Conservation (phyloP, 495 filamentous ascomycete species). For the Hypoxylon crocopeplum region DNA sequence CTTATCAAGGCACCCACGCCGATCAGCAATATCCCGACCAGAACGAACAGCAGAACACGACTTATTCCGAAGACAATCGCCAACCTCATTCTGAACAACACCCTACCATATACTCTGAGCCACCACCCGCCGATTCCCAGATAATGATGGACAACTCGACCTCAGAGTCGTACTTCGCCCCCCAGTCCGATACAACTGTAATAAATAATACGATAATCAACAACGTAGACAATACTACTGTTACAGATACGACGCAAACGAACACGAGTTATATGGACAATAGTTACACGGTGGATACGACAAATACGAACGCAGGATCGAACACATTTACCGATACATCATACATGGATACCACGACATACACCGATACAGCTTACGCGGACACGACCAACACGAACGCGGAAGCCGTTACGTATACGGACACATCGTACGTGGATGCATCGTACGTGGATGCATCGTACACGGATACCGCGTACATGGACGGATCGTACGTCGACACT, state of each 20-base stretch:
- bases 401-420: background rate
- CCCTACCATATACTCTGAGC: conserved; percentile 4
- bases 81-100: conserved; percentile 12
- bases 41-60: conserved; percentile 12
- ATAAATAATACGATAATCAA: conserved; percentile 28
- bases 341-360: conserved; percentile 2
- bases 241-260: background rate
- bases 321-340: background rate
- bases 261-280: conserved; percentile 17
- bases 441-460: conserved; percentile 10
- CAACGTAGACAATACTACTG: conserved; percentile 20
- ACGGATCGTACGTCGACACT: conserved; percentile 8
- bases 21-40: background rate
- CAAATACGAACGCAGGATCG: background rate
- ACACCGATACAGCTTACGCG: conserved; percentile 5
- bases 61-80: conserved; percentile 1
- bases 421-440: conserved; percentile 5
- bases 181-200: conserved; percentile 20
- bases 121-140: conserved; percentile 2
- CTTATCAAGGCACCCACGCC: conserved; percentile 8
- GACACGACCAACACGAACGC: conserved; percentile 11
- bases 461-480: background rate
- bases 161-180: conserved; percentile 9
- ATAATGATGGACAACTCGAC: conserved; percentile 1
- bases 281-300: background rate